Evolutionary conservation across 2,329 filamentous ascomycete genomes (phyloP).

Genomic region (Aureobasidium lini): DNA sequence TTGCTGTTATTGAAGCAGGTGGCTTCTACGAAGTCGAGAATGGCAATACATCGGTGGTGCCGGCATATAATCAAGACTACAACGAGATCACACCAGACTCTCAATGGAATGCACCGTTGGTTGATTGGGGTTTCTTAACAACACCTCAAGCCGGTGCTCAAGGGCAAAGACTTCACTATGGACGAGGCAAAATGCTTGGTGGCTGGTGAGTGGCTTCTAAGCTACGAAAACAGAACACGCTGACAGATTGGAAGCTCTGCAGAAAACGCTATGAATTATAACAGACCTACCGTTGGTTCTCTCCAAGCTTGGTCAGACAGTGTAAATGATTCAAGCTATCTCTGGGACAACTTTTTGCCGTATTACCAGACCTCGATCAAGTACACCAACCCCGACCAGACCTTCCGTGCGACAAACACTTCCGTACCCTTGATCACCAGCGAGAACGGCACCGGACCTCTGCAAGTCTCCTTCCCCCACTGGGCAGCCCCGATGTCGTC

Average conservation of each 20-base stretch:
- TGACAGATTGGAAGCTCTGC: constrained; percentile 14
- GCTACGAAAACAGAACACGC: background rate
- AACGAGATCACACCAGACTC: constrained; percentile 6
- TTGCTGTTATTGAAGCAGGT: constrained; percentile 23
- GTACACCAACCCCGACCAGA: constrained; percentile 20
- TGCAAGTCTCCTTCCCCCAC: constrained; percentile 27
- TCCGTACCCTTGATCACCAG: constrained; percentile 20
- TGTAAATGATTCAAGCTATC: constrained; percentile 29
- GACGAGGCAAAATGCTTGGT: constrained; percentile 25
- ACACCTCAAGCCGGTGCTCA: constrained; percentile 16
- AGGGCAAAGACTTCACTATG: constrained; percentile 19
- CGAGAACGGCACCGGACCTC: constrained; percentile 20
- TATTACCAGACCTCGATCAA: constrained; percentile 19
- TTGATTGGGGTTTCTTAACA: constrained; percentile 26
- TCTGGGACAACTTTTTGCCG: constrained; percentile 22
- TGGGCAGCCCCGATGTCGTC: constrained; percentile 24
- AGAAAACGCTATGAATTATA: constrained; percentile 22
- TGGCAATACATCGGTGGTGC: constrained; percentile 16
- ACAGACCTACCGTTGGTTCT: constrained; percentile 25
- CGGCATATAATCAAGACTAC: constrained; percentile 5
- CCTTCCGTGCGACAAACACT: constrained; percentile 20
- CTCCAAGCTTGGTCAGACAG: constrained; percentile 31
- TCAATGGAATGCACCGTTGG: constrained; percentile 19
- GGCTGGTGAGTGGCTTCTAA: constrained; percentile 14
- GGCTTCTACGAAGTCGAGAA: constrained; percentile 21